Percentiles rank a stretch among this genome's conserved stretches.
phyloP scores from a whole-genome alignment of 1,139 yeast genomes.

The Starmera stellimalicola region DNA sequence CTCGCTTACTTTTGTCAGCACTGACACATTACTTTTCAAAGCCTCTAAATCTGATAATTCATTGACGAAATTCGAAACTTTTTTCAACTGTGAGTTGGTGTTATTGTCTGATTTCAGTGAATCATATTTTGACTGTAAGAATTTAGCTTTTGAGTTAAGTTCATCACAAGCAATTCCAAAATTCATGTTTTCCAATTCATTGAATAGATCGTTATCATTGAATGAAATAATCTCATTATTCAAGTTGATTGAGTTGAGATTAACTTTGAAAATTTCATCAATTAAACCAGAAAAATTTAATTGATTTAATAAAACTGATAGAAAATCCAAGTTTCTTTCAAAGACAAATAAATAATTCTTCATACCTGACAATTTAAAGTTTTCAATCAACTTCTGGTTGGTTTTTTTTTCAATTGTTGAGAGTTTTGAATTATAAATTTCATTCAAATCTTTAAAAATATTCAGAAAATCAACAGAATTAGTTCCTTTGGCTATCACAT shows the following conservation, averaged over 20 bases:
- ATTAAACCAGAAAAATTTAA: slow-evolving; percentile 75
- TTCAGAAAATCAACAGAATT: slow-evolving; percentile 32
- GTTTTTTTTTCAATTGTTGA: slow-evolving; percentile 18
- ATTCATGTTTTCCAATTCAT: slow-evolving; percentile 53
- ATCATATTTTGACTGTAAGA: slow-evolving; percentile 62
- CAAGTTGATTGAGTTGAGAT: slow-evolving; percentile 34
- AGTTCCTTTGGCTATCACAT: slow-evolving; percentile 35
- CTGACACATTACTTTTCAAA: slow-evolving; percentile 58
- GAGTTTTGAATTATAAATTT: slow-evolving; percentile 21
- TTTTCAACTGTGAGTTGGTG: slow-evolving; percentile 51
- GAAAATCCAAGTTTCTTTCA: slow-evolving; percentile 67
- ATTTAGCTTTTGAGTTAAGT: slow-evolving; percentile 61
- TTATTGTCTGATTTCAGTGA: slow-evolving; percentile 15
- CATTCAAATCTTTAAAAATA: slow-evolving; percentile 21
- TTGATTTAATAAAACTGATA: slow-evolving; percentile 67
- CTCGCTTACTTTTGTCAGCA: slow-evolving; percentile 74
- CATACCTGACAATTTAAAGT: slow-evolving; percentile 21
- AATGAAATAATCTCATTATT: slow-evolving; percentile 6
- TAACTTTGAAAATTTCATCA: slow-evolving; percentile 56
- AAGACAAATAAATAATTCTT: slow-evolving; percentile 56
- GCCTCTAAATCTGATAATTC: slow-evolving; percentile 59
- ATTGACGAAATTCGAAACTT: slow-evolving; percentile 64
- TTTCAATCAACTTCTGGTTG: slow-evolving; percentile 15
- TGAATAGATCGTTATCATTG: slow-evolving; percentile 20
- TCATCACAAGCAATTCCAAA: slow-evolving; percentile 74